Evolutionary conservation across 768 basidiomycete species (phyloP).

Genomic region (Suillus lakei): DNA sequence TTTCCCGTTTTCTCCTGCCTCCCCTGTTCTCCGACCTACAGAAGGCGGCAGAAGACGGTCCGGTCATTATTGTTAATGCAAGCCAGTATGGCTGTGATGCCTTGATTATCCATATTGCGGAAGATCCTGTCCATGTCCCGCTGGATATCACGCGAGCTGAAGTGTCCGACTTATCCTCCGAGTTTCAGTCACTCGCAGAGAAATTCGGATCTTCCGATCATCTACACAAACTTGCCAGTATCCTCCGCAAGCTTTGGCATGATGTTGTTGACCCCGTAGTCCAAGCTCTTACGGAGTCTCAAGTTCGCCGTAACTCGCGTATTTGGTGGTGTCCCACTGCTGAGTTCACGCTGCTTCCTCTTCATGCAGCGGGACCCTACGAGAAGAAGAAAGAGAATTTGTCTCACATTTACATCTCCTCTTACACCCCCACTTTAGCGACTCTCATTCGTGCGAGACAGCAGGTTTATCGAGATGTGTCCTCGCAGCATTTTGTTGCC

Average conservation of each 20-base stretch:
- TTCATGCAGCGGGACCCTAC: constrained; percentile 46
- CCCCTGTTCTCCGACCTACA: neutral
- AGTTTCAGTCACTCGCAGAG: neutral
- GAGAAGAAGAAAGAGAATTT: constrained; percentile 8
- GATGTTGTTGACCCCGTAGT: constrained; percentile 30
- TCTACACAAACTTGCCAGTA: neutral
- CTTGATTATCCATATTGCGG: neutral
- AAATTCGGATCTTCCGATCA: neutral
- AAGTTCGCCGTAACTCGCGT: constrained; percentile 18
- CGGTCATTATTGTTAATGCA: neutral
- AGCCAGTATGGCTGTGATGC: neutral
- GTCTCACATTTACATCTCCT: constrained; percentile 26
- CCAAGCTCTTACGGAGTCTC: constrained; percentile 17
- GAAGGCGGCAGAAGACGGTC: neutral
- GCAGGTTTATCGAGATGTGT: neutral
- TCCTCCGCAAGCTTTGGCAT: constrained; percentile 32
- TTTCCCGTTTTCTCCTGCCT: neutral
- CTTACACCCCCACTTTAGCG: constrained; percentile 32
- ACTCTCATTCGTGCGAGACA: constrained; percentile 24
- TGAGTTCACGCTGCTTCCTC: constrained; percentile 39
- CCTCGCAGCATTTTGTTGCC: constrained; percentile 4
- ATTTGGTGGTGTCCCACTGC: constrained; percentile 37
- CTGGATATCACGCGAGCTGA: neutral
- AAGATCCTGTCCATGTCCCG: neutral
- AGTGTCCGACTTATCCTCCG: neutral